phyloP scores from a whole-genome alignment of 768 basidiomycete genomes.

The Daedaleopsis sinensis region DNA sequence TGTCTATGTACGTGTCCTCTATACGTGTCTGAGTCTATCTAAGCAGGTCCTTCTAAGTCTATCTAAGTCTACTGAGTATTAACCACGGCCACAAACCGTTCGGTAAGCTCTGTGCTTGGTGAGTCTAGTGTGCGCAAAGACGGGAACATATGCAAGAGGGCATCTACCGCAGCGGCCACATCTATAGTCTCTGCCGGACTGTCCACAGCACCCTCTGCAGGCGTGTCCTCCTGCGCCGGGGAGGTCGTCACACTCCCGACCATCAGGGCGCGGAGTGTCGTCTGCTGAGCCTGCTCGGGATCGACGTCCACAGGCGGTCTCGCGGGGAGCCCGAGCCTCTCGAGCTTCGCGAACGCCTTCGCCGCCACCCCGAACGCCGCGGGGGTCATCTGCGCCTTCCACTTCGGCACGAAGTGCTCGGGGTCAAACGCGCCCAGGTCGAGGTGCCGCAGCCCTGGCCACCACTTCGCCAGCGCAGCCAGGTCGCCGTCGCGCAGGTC shows the following conservation, averaged over 20 bases:
- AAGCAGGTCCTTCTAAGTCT: neutral
- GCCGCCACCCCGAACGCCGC: conserved; percentile 26
- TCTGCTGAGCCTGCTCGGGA: conserved; percentile 11
- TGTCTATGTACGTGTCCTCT: neutral
- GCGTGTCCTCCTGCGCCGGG: no score
- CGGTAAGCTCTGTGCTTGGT: conserved; percentile 1
- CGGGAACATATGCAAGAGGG: conserved; percentile 11
- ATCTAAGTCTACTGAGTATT: neutral
- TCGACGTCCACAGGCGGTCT: conserved; percentile 5
- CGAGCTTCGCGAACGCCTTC: conserved; percentile 25
- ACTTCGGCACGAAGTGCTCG: conserved; percentile 20
- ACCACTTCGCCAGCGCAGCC: conserved; percentile 30
- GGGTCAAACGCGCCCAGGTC: conserved; percentile 27
- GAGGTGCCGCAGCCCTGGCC: conserved; percentile 32
- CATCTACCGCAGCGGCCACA: conserved; percentile 1
- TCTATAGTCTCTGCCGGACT: neutral
- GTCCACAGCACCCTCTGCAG: no score
- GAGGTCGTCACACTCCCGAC: conserved; percentile 24
- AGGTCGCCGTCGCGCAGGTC: conserved; percentile 31
- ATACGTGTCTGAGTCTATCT: neutral
- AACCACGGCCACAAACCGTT: conserved; percentile 8
- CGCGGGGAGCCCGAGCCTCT: conserved; percentile 10
- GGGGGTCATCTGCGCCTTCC: conserved; percentile 21
- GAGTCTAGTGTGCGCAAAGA: conserved; percentile 10
- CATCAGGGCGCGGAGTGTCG: conserved; percentile 19